Evolutionary conservation across 2,329 filamentous ascomycete species (phyloP).

Genomic region (Fusarium metavorans): DNA sequence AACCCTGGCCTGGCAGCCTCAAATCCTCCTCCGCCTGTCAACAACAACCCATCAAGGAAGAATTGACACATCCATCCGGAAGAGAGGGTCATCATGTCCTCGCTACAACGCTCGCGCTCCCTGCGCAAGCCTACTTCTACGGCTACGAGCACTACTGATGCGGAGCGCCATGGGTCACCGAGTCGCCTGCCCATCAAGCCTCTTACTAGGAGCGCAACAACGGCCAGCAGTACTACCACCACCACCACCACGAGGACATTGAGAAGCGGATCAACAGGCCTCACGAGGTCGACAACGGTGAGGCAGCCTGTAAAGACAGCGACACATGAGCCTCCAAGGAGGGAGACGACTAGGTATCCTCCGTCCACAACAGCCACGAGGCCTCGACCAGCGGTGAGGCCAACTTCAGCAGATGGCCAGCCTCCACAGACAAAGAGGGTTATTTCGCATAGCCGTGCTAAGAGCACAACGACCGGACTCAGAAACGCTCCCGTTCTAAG

Average conservation of each 20-base stretch:
- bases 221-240: constrained; percentile 39
- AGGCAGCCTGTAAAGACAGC: constrained; percentile 30
- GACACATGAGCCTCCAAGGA: constrained; percentile 27
- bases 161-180: constrained; percentile 57
- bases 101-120: constrained; percentile 61
- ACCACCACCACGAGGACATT: constrained; percentile 34
- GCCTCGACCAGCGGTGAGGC: constrained; percentile 42
- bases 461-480: constrained; percentile 48
- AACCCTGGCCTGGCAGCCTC: constrained; percentile 19
- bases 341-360: constrained; percentile 48
- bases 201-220: constrained; percentile 49
- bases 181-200: constrained; percentile 65
- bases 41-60: constrained; percentile 23
- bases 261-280: constrained; percentile 33
- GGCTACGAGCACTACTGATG: constrained; percentile 29
- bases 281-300: constrained; percentile 41
- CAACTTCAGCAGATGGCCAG: constrained; percentile 47
- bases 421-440: constrained; percentile 36
- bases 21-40: constrained; percentile 27
- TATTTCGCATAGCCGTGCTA: constrained; percentile 47
- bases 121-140: constrained; percentile 56
- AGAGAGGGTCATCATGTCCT: constrained; percentile 52
- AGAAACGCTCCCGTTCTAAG: constrained; percentile 45
- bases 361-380: constrained; percentile 50
- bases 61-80: neutral